phyloP scores from a whole-genome alignment of 257 asterid species.

The Leptodermis oblonga region DNA sequence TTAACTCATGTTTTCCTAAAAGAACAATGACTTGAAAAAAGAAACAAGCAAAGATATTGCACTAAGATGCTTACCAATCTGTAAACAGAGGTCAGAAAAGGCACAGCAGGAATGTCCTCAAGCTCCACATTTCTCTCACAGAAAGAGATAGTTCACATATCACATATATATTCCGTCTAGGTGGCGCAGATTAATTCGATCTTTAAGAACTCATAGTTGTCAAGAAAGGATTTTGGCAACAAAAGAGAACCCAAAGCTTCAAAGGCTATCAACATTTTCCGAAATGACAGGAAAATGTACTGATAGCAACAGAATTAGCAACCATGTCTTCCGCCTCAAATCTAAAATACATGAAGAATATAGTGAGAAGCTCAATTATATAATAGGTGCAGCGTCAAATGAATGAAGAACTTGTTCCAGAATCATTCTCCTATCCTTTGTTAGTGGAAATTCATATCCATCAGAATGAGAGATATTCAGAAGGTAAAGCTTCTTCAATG shows the following conservation, averaged over 20 bases:
- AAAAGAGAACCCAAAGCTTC: not conserved
- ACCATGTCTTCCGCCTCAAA: not conserved
- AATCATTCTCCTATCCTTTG: conserved; percentile 38
- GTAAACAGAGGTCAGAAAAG: too few species aligned
- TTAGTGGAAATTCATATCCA: conserved; percentile 55
- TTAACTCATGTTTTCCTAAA: too few species aligned
- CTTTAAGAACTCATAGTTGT: not conserved
- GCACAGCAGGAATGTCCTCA: not conserved
- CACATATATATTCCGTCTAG: not conserved
- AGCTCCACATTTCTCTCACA: not conserved
- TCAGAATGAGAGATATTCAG: conserved; percentile 69
- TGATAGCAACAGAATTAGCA: not conserved
- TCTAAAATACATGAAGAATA: not conserved
- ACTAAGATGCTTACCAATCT: too few species aligned
- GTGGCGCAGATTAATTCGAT: not conserved
- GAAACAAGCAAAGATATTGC: too few species aligned
- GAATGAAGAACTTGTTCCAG: conserved; percentile 83
- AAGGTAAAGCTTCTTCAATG: conserved; percentile 77
- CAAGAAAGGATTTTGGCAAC: not conserved
- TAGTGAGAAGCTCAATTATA: conserved; percentile 22
- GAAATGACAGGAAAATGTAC: not conserved
- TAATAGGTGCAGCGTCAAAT: conserved; percentile 47
- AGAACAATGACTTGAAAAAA: too few species aligned
- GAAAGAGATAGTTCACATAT: not conserved
- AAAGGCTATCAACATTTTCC: not conserved